phyloP scores from a whole-genome alignment of 2,329 filamentous ascomycete species.

The Pseudonectria foliicola region DNA sequence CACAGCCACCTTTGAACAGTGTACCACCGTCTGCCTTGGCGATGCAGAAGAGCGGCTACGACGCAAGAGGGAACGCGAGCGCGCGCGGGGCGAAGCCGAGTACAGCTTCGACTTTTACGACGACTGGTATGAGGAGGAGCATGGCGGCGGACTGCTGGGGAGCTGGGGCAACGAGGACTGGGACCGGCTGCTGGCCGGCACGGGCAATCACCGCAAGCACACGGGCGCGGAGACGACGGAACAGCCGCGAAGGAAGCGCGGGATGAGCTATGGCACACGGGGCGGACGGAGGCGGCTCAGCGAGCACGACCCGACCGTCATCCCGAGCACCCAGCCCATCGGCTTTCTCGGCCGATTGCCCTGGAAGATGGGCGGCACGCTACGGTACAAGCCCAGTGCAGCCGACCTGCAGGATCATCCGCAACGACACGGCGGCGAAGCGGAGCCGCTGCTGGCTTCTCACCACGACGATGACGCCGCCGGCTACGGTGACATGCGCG shows the following conservation, averaged over 20 bases:
- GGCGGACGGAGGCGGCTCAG: constrained; percentile 41
- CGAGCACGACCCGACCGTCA: constrained; percentile 77
- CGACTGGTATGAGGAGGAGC: constrained; percentile 73
- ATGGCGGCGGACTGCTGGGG: constrained; percentile 53
- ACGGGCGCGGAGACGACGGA: constrained; percentile 33
- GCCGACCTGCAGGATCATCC: constrained; percentile 87
- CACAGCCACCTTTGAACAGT: constrained; percentile 60
- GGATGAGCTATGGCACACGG: constrained; percentile 84
- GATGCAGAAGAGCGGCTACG: constrained; percentile 67
- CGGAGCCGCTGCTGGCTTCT: constrained; percentile 58
- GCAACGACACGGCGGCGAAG: constrained; percentile 50
- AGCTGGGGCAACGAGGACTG: constrained; percentile 78
- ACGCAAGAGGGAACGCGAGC: constrained; percentile 57
- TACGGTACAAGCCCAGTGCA: constrained; percentile 85
- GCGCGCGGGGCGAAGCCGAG: constrained; percentile 59
- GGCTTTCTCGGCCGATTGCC: constrained; percentile 80
- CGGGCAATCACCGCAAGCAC: constrained; percentile 40
- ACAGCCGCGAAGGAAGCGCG: constrained; percentile 66
- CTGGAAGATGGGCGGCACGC: constrained; percentile 73
- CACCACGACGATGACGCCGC: constrained; percentile 26
- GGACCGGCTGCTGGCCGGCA: constrained; percentile 72
- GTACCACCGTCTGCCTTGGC: constrained; percentile 63
- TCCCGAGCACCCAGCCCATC: constrained; percentile 76
- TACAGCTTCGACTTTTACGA: constrained; percentile 96
- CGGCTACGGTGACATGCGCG: constrained; percentile 22